These are phyloP conservation scores for Macadamia integrifolia DNA, from an alignment of 164 flowering plant genomes.

Conservation along the genomic window DNA sequence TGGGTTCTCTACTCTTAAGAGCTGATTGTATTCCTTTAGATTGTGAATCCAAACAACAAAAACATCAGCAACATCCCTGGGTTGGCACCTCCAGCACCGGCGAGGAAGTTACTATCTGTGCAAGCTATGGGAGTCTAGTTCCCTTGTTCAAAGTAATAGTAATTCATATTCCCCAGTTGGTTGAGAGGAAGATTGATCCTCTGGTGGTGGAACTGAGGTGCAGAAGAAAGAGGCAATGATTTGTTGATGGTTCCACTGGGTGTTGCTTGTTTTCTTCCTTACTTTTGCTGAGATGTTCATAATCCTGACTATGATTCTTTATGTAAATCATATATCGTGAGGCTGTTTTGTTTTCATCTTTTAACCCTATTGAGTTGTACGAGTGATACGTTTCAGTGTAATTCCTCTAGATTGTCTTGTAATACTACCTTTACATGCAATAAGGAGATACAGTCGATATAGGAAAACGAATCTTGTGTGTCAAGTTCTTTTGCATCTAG, in stretches of 20 bases:
- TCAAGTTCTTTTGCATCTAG: too few relatives aligned
- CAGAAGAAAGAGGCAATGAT: background rate
- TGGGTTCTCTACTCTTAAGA: too few relatives aligned
- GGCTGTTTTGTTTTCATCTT: background rate
- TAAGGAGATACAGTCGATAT: background rate
- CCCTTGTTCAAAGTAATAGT: background rate
- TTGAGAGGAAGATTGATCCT: too few relatives aligned
- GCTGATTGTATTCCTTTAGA: conserved; percentile 27
- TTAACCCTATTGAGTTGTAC: background rate
- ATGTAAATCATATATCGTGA: conserved; percentile 22
- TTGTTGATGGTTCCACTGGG: background rate
- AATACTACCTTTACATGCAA: background rate
- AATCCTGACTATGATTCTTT: conserved; percentile 10
- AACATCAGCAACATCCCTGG: conserved; percentile 85
- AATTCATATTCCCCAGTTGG: background rate
- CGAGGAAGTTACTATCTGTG: conserved; percentile 59
- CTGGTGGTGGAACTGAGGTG: background rate
- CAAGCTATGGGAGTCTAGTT: conserved; percentile 9
- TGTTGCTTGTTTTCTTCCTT: background rate
- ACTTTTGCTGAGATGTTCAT: conserved; percentile 35
- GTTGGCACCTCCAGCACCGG: conserved; percentile 86
- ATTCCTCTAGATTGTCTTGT: background rate
- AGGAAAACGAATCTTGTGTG: background rate
- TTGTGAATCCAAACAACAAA: conserved; percentile 81
- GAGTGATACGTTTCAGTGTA: conserved; percentile 1